A percentile compares a stretch with the other conserved stretches of the same genome.
These are phyloP conservation scores for Solanum tarapatanum DNA, from an alignment of 257 asterid species.

Conservation along the genomic window DNA sequence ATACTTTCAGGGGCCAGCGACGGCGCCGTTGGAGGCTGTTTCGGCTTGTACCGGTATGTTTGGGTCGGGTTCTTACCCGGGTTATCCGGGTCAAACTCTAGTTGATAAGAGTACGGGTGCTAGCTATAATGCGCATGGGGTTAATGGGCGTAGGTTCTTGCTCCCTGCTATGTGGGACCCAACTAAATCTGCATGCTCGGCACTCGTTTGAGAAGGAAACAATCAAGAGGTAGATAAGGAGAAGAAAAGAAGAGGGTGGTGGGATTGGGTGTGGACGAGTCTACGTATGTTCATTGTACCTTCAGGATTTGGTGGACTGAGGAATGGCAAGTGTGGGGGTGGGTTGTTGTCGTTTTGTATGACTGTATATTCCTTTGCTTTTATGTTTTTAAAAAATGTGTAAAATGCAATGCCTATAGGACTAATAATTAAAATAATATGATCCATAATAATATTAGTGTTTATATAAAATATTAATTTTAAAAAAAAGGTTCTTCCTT, in stretches of 20 bases:
- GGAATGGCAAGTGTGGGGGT: not conserved
- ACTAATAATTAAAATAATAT: not conserved
- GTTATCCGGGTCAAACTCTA: conserved; percentile 41
- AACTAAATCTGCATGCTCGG: conserved; percentile 41
- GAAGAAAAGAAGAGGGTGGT: not conserved
- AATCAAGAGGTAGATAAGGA: too few relatives aligned
- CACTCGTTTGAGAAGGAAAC: conserved; percentile 33
- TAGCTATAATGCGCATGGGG: conserved; percentile 63
- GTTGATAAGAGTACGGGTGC: conserved; percentile 50
- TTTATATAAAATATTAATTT: not conserved
- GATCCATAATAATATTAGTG: not conserved
- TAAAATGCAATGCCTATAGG: not conserved
- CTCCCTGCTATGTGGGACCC: conserved; percentile 98
- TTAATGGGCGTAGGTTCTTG: conserved; percentile 49
- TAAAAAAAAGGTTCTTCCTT: not conserved
- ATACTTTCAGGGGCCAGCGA: conserved; percentile 58
- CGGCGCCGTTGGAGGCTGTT: conserved; percentile 79
- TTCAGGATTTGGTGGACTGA: not conserved
- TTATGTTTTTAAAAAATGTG: not conserved
- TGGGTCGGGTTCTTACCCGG: conserved; percentile 77
- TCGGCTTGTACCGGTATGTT: conserved; percentile 60
- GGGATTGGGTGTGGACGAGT: conserved; percentile 5
- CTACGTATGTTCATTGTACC: conserved; percentile 20
- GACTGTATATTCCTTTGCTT: conserved; percentile 22
- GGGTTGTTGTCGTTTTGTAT: conserved; percentile 24